These are phyloP conservation scores for Nigrospora oryzae DNA, from an alignment of 2,329 filamentous ascomycete genomes.

Conservation along the genomic window DNA sequence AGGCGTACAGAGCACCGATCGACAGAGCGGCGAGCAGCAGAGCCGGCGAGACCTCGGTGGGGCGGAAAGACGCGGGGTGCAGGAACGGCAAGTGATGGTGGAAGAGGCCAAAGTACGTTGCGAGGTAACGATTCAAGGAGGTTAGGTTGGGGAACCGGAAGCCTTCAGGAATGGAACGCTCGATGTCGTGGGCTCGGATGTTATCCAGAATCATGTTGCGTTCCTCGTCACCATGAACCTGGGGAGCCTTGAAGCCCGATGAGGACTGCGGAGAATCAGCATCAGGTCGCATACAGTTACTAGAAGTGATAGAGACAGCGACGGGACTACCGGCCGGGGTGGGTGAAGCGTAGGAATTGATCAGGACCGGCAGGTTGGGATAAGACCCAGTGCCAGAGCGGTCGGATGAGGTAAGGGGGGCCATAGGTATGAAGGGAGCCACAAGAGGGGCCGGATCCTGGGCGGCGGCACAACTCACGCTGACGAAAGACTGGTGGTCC, in stretches of 20 bases:
- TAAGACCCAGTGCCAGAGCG: slow-evolving; percentile 52
- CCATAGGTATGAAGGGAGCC: slow-evolving; percentile 39
- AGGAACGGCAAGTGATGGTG: slow-evolving; percentile 95
- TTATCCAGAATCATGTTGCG: slow-evolving; percentile 79
- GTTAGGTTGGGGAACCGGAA: slow-evolving; percentile 78
- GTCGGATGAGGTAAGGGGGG: neutral
- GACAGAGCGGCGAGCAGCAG: slow-evolving; percentile 84
- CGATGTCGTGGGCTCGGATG: slow-evolving; percentile 71
- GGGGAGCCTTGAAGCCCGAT: slow-evolving; percentile 62
- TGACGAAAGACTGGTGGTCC: slow-evolving; percentile 58
- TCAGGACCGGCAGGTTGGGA: slow-evolving; percentile 62
- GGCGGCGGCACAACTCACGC: slow-evolving; percentile 35
- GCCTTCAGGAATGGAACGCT: slow-evolving; percentile 75
- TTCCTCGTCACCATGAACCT: slow-evolving; percentile 77
- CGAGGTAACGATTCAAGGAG: slow-evolving; percentile 83
- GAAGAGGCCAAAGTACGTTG: slow-evolving; percentile 94
- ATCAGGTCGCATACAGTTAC: slow-evolving; percentile 59
- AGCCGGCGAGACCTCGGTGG: slow-evolving; percentile 70
- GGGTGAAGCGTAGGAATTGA: slow-evolving; percentile 39
- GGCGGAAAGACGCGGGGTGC: slow-evolving; percentile 84
- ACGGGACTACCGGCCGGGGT: slow-evolving; percentile 49
- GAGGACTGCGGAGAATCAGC: slow-evolving; percentile 65
- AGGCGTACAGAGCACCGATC: slow-evolving; percentile 92
- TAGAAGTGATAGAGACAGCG: slow-evolving; percentile 53
- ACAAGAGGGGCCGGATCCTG: slow-evolving; percentile 36